Conservation (phyloP, 352 stramenopile species). For the Phytophthora megakarya region DNA sequence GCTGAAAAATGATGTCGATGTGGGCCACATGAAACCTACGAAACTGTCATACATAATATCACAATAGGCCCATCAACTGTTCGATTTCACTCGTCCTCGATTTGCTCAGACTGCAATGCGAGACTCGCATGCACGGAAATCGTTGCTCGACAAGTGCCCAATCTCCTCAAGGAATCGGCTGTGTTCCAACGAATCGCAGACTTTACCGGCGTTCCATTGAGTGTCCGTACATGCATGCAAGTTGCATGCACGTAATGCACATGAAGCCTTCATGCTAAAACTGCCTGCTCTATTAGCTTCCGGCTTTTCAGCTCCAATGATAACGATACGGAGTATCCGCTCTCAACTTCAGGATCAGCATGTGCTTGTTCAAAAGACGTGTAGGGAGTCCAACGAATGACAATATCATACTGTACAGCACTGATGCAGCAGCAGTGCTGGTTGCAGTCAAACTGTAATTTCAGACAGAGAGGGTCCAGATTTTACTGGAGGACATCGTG, state of each 20-base stretch:
- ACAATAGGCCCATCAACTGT: background rate
- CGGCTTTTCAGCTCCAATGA: slow-evolving; percentile 23
- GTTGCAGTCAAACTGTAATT: slow-evolving; percentile 1
- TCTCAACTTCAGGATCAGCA: background rate
- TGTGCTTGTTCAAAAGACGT: background rate
- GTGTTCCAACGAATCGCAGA: background rate
- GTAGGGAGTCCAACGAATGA: too few relatives aligned
- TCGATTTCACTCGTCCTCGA: background rate
- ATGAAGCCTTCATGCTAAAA: background rate
- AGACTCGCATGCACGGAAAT: background rate
- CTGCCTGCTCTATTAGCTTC: background rate
- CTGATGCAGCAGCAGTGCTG: background rate
- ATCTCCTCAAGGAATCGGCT: background rate
- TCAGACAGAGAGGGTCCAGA: slow-evolving; percentile 5
- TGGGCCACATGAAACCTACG: slow-evolving; percentile 27
- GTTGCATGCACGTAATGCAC: background rate
- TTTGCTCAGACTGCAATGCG: background rate
- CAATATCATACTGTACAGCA: too few relatives aligned
- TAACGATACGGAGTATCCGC: slow-evolving; percentile 21
- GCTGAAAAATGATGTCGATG: background rate
- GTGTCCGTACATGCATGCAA: background rate
- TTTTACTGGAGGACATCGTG: slow-evolving; percentile 15
- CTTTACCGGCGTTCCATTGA: background rate
- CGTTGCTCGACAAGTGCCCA: too few relatives aligned
- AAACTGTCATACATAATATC: slow-evolving; percentile 20